A percentile compares a stretch with the other conserved stretches of the same genome.
Conservation (phyloP, 164 flowering plant genomes). For the Vitis riparia region DNA sequence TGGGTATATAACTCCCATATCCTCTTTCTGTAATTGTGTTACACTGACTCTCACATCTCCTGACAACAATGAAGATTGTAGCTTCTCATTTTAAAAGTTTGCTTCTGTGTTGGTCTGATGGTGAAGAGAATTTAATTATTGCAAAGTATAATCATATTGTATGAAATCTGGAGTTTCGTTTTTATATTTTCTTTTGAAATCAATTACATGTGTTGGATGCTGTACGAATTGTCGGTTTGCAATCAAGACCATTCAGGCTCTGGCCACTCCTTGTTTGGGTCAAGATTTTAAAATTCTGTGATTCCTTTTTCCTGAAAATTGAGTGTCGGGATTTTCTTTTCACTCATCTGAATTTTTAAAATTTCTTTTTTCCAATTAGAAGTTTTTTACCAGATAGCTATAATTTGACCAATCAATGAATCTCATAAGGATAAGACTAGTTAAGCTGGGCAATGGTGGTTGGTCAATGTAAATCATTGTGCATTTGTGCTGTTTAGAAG, state of each 20-base stretch:
- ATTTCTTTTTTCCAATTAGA: not conserved
- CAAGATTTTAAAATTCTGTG: not conserved
- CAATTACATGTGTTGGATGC: not conserved
- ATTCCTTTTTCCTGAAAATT: not conserved
- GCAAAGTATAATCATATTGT: no score
- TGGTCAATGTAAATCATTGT: not conserved
- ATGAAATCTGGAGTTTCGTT: no score
- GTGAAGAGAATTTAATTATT: no score
- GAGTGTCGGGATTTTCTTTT: not conserved
- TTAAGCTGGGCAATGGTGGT: no score
- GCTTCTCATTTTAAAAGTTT: no score
- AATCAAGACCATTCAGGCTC: not conserved
- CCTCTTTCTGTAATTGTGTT: no score
- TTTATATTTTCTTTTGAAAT: no score
- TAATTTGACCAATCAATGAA: no score
- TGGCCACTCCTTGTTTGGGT: not conserved
- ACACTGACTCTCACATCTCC: no score
- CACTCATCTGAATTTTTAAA: not conserved
- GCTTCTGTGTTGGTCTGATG: no score
- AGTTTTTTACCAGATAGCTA: not conserved
- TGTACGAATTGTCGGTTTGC: not conserved
- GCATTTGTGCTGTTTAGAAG: not conserved
- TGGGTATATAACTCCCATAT: constrained; percentile 17
- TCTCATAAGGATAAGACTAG: no score
- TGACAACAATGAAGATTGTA: no score